Conservation (phyloP, 1,139 yeast species). For the Scheffersomyces lignicola region DNA sequence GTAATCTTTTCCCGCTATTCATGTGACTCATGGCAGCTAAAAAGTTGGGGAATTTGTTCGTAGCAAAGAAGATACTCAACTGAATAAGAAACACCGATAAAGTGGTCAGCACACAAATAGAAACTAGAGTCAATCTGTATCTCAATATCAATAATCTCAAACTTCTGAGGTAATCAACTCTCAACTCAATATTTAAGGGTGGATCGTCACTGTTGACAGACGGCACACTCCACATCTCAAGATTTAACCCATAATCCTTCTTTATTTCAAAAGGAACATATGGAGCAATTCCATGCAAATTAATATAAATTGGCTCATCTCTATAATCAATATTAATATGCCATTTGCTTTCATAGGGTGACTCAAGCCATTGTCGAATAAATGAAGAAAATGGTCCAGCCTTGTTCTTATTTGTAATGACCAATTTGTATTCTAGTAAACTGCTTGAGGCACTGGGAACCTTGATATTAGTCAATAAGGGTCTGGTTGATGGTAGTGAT, state of each 20-base stretch:
- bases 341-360: constrained; percentile 79
- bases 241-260: constrained; percentile 28
- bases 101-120: constrained; percentile 51
- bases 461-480: constrained; percentile 48
- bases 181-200: constrained; percentile 33
- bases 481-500: constrained; percentile 44
- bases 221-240: constrained; percentile 47
- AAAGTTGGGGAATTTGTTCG: constrained; percentile 53
- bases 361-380: constrained; percentile 64
- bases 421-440: constrained; percentile 53
- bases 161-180: constrained; percentile 44
- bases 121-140: constrained; percentile 61
- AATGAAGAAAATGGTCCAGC: constrained; percentile 54
- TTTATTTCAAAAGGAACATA: constrained; percentile 56
- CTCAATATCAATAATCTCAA: constrained; percentile 58
- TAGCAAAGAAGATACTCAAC: constrained; percentile 19
- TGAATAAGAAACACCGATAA: constrained; percentile 49
- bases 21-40: constrained; percentile 37
- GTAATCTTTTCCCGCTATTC: constrained; percentile 14
- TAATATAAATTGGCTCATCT: constrained; percentile 25
- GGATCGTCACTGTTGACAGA: constrained; percentile 10
- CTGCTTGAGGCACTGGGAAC: constrained; percentile 64
- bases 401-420: constrained; percentile 14
- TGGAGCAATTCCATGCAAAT: constrained; percentile 78
- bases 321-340: constrained; percentile 48